Base-by-base conservation (phyloP, 169 alveolate genomes). In the Eimeria mitis region DNA sequence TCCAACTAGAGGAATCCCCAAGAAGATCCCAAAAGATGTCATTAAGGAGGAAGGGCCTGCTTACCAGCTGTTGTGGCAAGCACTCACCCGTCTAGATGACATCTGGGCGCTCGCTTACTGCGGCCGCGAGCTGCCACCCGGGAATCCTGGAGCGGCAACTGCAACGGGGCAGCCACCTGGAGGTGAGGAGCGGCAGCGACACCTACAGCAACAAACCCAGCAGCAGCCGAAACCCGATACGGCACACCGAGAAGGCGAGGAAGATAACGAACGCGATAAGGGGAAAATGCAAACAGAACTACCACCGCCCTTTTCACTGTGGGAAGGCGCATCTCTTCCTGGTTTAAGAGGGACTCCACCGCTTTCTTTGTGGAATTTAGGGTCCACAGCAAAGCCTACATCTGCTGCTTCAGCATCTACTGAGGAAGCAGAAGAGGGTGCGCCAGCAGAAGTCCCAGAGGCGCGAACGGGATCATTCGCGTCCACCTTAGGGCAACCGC, bases 21-120 rank as follows among this genome's bases (percentile, higher is more conserved):
- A 42, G 63, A 56, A 42, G 71, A 89, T 49, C 87, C 87, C 94
- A 68, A 68, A 47, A 56, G 73, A 68, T 16, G 87, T 89, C 87
- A 47, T 65, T 34, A 23, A 14, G 9, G 42, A 37, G 79, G 96
- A 92, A 70, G 96, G 96, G 47, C 94, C 76, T 31, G 81, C 96
- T 44, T 92, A 92, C 88, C 76, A 71, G 89, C 68, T 81, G 59
- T 76, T 81, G 71, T 92, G 96, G 96, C 89, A 92, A 31, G 92
- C 90, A 49, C 91, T 92, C 31, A 75, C 78, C 19, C 91, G 92
- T 11, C 92, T 92, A 44, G 89, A 92, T 78, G 94, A 92, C 85
- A 76, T 76, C 28, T 91, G 78, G 79, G 90, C 88, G 16, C 73
- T 79, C 68, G 89, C 89, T 37, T 73, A 61, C 83, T 91, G 95